Conservation (phyloP, 495 filamentous ascomycete species). For the Tetracladium setigerum region DNA sequence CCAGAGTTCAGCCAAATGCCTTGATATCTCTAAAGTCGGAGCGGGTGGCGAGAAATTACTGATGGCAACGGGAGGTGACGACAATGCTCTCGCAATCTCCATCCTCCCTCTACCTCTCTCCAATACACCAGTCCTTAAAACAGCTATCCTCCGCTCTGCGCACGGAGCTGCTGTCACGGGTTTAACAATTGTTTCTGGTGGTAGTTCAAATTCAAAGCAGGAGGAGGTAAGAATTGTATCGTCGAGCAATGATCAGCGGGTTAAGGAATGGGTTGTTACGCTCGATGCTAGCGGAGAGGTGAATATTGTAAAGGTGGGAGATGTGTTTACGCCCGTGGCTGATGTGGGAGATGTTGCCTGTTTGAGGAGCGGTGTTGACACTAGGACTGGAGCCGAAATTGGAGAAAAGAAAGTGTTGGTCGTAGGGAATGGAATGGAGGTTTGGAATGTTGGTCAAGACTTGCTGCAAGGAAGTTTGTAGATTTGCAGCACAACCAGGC, state of each 20-base stretch:
- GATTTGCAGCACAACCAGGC: too few relatives aligned
- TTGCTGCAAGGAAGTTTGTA: background rate
- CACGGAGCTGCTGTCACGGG: slow-evolving; percentile 78
- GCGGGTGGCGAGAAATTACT: slow-evolving; percentile 13
- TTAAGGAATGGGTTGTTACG: slow-evolving; percentile 61
- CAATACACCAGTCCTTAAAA: too few relatives aligned
- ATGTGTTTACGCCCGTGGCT: slow-evolving; percentile 18
- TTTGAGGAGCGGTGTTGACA: background rate
- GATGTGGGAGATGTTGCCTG: slow-evolving; percentile 18
- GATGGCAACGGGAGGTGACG: slow-evolving; percentile 74
- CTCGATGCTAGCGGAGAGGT: background rate
- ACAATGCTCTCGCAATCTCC: slow-evolving; percentile 64
- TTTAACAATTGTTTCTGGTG: slow-evolving; percentile 37
- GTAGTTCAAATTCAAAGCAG: background rate
- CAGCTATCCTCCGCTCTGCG: slow-evolving; percentile 52
- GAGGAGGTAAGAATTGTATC: slow-evolving; percentile 37
- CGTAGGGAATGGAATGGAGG: slow-evolving; percentile 41
- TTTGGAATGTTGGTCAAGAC: slow-evolving; percentile 26
- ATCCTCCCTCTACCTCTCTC: slow-evolving; percentile 4
- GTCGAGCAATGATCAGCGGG: slow-evolving; percentile 71
- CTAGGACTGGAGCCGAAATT: background rate
- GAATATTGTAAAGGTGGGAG: slow-evolving; percentile 7
- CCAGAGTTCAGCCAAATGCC: slow-evolving; percentile 65
- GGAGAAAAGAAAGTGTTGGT: slow-evolving; percentile 26
- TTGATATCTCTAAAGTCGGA: slow-evolving; percentile 26